Base-by-base conservation (phyloP, 495 filamentous ascomycete genomes). In the Aspergillus biplanus region DNA sequence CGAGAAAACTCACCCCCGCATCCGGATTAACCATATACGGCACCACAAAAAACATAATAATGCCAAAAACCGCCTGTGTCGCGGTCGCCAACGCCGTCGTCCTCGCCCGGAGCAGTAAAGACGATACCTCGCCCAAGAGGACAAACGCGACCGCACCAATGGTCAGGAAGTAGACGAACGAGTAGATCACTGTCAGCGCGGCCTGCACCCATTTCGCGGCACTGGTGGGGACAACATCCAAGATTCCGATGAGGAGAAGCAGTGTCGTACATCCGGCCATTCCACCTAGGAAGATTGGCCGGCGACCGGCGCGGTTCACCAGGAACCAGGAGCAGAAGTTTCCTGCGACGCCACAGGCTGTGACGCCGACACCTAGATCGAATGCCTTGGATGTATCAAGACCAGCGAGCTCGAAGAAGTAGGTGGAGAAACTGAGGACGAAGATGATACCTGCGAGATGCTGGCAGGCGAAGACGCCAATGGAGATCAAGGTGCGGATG, bases 21-120 rank as follows among this genome's bases (percentile, higher is more conserved):
- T 87, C 83, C 1, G 86, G 85, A 63, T 89, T 90, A 49, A 91
- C 81, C 82, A 89, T 83, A 61, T 90, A 88, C 0, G 86, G 86
- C 53, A 89, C 86, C 0, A 83, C 83, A 12, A 90, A 80, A 6
- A 84, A 87, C 75, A 86, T 87, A 9, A 81, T 74, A 47, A 89
- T 87, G 1, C 84, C 84, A 47, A 87, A 71, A 0, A 86, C 63
- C 0, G 83, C 81, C 59, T 91, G 86, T 0, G 80, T 75, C 7
- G 85, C 87, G 1, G 86, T 86, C 0, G 86, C 85, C 4, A 92
- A 69, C 7, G 81, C 86, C 3, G 86, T 85, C 0, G 87, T 87
- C 70, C 88, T 88, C 0, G 84, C 83, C 7, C 89, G 80, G 0
- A 90, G 80, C 37, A 76, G 78, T 1, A 81, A 83, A 7, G 84